These are phyloP conservation scores for Neocucurbitaria cava DNA, from an alignment of 2,329 filamentous ascomycete species.

Conservation along the genomic window DNA sequence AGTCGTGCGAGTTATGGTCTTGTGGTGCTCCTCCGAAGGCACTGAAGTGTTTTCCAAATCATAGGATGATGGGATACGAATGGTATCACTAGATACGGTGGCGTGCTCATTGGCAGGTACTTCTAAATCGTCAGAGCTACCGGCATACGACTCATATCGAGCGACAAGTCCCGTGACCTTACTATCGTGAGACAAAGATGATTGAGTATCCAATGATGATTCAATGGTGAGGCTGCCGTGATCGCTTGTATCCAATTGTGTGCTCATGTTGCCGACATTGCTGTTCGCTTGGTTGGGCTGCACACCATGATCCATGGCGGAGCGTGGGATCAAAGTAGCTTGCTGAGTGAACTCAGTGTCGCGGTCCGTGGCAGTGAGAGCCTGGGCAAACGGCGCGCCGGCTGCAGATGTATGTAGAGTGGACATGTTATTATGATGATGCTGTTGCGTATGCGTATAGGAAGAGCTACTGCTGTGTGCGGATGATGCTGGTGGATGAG, in stretches of 20 bases:
- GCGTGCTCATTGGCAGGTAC: slow-evolving; percentile 5
- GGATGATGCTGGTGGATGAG: slow-evolving; percentile 15
- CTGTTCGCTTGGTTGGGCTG: not conserved
- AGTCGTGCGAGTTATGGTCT: not conserved
- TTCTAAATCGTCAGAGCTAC: slow-evolving; percentile 23
- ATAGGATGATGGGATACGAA: slow-evolving; percentile 1
- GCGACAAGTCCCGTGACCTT: slow-evolving; percentile 33
- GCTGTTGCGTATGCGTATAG: slow-evolving; percentile 23
- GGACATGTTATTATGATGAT: slow-evolving; percentile 34
- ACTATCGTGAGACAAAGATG: slow-evolving; percentile 34
- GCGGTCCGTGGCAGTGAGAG: not conserved
- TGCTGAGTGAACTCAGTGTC: slow-evolving; percentile 5
- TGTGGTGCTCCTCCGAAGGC: slow-evolving; percentile 3
- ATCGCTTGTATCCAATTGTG: slow-evolving; percentile 19
- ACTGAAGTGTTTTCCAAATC: slow-evolving; percentile 14
- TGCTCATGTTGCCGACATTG: slow-evolving; percentile 6
- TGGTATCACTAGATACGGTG: slow-evolving; percentile 4
- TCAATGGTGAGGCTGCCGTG: slow-evolving; percentile 30
- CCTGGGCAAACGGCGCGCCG: slow-evolving; percentile 9
- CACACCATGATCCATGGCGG: slow-evolving; percentile 16
- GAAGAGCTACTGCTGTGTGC: slow-evolving; percentile 17
- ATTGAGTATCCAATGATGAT: slow-evolving; percentile 26
- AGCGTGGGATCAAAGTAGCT: slow-evolving; percentile 29
- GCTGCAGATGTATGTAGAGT: slow-evolving; percentile 25
- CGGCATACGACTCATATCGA: slow-evolving; percentile 25